phyloP scores from a whole-genome alignment of 352 stramenopile species.

The Globisporangium canariense region DNA sequence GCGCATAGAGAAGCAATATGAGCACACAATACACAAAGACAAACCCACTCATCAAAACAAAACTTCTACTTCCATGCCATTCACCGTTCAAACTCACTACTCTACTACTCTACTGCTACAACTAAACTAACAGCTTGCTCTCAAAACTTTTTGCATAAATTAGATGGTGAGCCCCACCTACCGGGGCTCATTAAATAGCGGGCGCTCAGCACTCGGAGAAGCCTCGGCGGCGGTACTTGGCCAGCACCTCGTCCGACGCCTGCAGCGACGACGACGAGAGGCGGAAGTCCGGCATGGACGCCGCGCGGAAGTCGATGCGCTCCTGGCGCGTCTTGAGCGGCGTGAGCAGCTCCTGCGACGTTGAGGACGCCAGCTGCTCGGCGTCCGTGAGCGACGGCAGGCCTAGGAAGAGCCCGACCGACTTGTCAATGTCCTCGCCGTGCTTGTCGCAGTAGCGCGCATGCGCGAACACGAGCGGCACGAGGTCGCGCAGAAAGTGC shows the following conservation, averaged over 20 bases:
- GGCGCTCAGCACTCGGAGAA: constrained; percentile 26
- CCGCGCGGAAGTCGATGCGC: constrained; percentile 60
- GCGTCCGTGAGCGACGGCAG: constrained; percentile 41
- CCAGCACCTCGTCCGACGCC: constrained; percentile 23
- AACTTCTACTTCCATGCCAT: background rate
- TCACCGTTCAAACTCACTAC: background rate
- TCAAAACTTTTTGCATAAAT: too few species aligned
- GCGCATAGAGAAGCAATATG: background rate
- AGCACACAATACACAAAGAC: background rate
- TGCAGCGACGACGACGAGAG: constrained; percentile 37
- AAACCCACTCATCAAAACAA: constrained; percentile 5
- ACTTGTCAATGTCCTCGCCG: constrained; percentile 61
- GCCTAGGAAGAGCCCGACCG: constrained; percentile 56
- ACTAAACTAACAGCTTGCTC: too few species aligned
- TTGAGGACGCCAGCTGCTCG: constrained; percentile 32
- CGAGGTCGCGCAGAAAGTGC: constrained; percentile 56
- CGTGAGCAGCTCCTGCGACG: constrained; percentile 28
- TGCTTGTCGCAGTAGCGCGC: constrained; percentile 43
- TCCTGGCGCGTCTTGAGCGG: constrained; percentile 61
- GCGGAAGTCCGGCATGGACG: constrained; percentile 67
- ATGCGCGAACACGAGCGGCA: constrained; percentile 35
- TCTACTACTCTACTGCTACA: too few species aligned
- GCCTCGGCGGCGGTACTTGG: constrained; percentile 26
- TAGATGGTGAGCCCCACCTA: too few species aligned
- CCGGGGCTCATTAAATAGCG: too few species aligned